These are phyloP conservation scores for Thermothelomyces thermophilus DNA, from an alignment of 2,329 filamentous ascomycete genomes.

Conservation along the genomic window DNA sequence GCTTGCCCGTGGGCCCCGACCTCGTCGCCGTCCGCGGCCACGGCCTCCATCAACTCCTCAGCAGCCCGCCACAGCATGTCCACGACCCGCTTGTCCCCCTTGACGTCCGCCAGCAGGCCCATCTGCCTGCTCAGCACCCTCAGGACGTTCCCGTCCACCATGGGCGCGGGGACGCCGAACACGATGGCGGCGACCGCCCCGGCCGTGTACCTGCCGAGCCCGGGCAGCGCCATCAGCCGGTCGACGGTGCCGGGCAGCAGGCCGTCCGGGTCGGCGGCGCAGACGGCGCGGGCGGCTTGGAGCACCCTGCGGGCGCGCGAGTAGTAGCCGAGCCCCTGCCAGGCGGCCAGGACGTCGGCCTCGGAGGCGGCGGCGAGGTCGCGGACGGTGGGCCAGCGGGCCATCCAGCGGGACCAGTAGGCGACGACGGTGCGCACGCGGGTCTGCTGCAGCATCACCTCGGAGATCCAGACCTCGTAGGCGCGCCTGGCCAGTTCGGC, in stretches of 20 bases:
- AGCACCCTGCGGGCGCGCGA: conserved; percentile 56
- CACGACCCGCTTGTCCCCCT: conserved; percentile 46
- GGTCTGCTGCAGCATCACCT: conserved; percentile 63
- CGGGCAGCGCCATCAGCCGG: conserved; percentile 47
- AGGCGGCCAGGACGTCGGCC: conserved; percentile 52
- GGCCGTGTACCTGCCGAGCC: conserved; percentile 57
- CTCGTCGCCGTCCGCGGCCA: conserved; percentile 35
- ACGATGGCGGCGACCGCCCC: conserved; percentile 58
- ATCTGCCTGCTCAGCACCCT: conserved; percentile 55
- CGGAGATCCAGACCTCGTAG: conserved; percentile 61
- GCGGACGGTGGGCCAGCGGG: conserved; percentile 52
- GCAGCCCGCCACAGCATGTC: conserved; percentile 55
- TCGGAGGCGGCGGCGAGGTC: conserved; percentile 46
- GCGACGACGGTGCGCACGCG: conserved; percentile 55
- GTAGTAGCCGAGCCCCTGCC: conserved; percentile 59
- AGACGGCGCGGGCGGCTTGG: conserved; percentile 47
- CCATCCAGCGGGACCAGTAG: conserved; percentile 59
- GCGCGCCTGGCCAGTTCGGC: conserved; percentile 45
- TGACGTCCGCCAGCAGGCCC: conserved; percentile 50
- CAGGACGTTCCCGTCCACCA: conserved; percentile 59
- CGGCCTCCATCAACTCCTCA: conserved; percentile 46
- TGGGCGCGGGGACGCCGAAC: conserved; percentile 51
- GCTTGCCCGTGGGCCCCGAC: conserved; percentile 59
- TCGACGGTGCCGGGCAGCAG: conserved; percentile 42
- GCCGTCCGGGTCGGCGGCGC: conserved; percentile 27